Conservation (phyloP, 129 eudicot species). For the Flaveria bidentis region DNA sequence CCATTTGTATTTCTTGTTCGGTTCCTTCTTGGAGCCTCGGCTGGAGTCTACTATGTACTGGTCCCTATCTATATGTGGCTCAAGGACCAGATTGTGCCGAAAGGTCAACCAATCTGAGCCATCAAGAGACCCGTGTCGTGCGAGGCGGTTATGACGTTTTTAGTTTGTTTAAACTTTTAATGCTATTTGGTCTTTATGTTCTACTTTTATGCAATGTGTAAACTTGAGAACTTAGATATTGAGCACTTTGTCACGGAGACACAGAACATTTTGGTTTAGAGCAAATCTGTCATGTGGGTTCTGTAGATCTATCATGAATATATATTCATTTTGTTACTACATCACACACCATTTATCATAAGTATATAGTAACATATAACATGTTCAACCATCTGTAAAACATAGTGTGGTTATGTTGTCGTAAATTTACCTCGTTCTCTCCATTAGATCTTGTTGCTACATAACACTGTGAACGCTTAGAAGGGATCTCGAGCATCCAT, state of each 20-base stretch:
- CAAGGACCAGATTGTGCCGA: conserved; percentile 81
- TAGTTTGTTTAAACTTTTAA: conserved; percentile 1
- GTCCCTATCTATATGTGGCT: conserved; percentile 98
- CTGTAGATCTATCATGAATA: not conserved
- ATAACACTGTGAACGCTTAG: too few species aligned
- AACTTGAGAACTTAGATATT: conserved; percentile 2
- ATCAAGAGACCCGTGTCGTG: not conserved
- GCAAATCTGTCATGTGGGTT: not conserved
- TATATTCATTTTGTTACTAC: not conserved
- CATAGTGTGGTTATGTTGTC: too few species aligned
- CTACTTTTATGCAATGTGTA: conserved; percentile 1
- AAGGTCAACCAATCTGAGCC: conserved; percentile 71
- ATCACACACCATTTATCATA: not conserved
- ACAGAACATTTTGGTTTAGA: not conserved
- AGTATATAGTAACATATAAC: not conserved
- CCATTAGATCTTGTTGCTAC: too few species aligned
- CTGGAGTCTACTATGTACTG: conserved; percentile 68
- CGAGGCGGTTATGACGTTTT: conserved; percentile 14
- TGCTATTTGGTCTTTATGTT: conserved; percentile 23
- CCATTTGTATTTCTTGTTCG: conserved; percentile 66
- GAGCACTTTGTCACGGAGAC: not conserved
- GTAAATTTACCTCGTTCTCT: too few species aligned
- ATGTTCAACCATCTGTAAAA: too few species aligned
- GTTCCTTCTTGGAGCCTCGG: conserved; percentile 73
- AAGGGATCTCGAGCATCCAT: too few species aligned